Conservation (phyloP, 306 rosid genomes). For the Hippophae rhamnoides region DNA sequence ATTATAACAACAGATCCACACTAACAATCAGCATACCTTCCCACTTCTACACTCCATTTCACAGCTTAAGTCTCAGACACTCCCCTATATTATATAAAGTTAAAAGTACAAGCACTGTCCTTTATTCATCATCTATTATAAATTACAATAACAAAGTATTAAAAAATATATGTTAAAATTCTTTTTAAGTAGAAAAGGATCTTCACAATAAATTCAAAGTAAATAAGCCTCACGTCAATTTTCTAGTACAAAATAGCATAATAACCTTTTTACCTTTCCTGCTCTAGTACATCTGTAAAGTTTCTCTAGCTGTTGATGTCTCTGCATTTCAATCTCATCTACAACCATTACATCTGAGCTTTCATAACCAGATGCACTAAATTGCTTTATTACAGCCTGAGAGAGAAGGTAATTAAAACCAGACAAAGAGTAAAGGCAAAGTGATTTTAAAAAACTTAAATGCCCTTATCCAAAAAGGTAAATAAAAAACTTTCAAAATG, state of each 20-base stretch:
- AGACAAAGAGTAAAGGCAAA: not conserved
- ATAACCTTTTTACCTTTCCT: conserved; percentile 54
- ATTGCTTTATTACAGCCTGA: conserved; percentile 92
- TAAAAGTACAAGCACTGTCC: not conserved
- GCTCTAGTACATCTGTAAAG: conserved; percentile 75
- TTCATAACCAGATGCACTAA: conserved; percentile 76
- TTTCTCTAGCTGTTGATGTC: conserved; percentile 86
- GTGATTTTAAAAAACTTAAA: not conserved
- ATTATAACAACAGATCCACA: conserved; percentile 1
- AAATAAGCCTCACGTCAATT: conserved; percentile 8
- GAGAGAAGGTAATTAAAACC: not conserved
- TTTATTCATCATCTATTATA: too few species aligned
- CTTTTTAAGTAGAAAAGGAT: not conserved
- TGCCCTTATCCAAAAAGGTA: not conserved
- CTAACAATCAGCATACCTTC: not conserved
- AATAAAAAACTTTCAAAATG: not conserved
- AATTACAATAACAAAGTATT: too few species aligned
- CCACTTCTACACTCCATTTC: not conserved
- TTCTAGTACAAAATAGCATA: not conserved
- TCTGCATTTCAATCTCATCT: conserved; percentile 91
- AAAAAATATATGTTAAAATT: not conserved
- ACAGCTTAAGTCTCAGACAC: not conserved
- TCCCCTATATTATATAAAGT: not conserved
- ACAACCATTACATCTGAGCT: conserved; percentile 82
- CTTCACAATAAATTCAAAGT: not conserved